Evolutionary conservation across 192 early-diverging fungal species (phyloP), one percentile per base, ranked within the genome.

Genomic region (Umbelopsis sp.): DNA sequence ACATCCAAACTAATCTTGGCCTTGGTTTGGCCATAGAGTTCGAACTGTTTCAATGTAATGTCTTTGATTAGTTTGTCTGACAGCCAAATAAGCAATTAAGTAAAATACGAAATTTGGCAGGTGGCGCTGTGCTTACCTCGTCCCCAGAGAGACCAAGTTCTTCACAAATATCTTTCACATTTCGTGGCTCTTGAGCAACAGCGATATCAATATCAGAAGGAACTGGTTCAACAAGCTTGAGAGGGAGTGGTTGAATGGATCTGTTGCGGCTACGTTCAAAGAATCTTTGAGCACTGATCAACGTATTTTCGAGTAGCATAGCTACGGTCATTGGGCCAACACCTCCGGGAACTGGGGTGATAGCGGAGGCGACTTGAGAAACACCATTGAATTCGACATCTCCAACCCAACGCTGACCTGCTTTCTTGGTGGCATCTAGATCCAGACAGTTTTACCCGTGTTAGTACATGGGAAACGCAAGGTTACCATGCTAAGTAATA

Each of bases 301-400:
- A 82, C 6, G 92, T 95, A 81, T 98, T 98, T 68, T 91, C 80
- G 79, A 98, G 78, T 10, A 98, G 83, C 96, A 98, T 97, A 45
- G 95, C 94, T 14, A 98, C 96, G 10, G 97, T 98, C 97, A 98
- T 98, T 2, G 97, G 97, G 0, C 97, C 97, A 22, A 98, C 97
- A 32, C 97, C 96, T 22, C 96, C 96, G 24, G 97, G 97, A 47
- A 98, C 97, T 1, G 97, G 95, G 7, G 96, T 97, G 72, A 97
- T 94, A 50, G 85, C 84, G 21, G 88, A 83, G 0, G 95, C 97
- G 20, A 91, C 86, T 21, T 82, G 22, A 12, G 75, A 77, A 10
- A 92, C 94, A 2, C 70, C 77, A 1, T 87, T 82, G 72, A 85
- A 96, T 29, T 96, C 94, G 41, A 97, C 96, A 79, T 98, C 97